Percentiles rank a stretch among this genome's conserved stretches.
Conservation (phyloP, 176 grass and related monocot species). For the Musa schizocarpa region DNA sequence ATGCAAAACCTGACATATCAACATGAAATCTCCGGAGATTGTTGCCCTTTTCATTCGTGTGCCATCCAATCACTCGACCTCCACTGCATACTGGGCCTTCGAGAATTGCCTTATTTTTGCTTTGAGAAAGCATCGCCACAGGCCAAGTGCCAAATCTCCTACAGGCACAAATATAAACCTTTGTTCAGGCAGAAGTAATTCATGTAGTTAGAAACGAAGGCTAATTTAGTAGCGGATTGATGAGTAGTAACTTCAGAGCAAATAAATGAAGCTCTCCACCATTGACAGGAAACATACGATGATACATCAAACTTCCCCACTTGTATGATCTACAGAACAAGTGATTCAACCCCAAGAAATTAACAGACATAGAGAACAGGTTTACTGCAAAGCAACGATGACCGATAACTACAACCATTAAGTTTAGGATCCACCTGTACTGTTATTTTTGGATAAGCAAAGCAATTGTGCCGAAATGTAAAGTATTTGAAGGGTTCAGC, state of each 20-base stretch:
- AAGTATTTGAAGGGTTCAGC: not conserved
- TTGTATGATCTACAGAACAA: no score
- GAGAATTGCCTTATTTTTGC: slow-evolving; percentile 38
- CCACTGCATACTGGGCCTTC: slow-evolving; percentile 52
- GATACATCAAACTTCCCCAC: no score
- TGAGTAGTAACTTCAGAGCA: not conserved
- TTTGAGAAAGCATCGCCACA: slow-evolving; percentile 33
- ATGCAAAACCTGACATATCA: slow-evolving; percentile 52
- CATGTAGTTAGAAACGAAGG: not conserved
- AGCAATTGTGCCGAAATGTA: not conserved
- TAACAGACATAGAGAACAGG: not conserved
- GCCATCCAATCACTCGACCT: slow-evolving; percentile 51
- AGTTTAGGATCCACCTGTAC: not conserved
- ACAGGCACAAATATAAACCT: not conserved
- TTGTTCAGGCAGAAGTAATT: slow-evolving; percentile 5
- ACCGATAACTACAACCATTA: not conserved
- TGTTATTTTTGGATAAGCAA: not conserved
- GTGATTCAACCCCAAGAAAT: no score
- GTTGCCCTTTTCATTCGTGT: slow-evolving; percentile 34
- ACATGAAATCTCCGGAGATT: slow-evolving; percentile 40
- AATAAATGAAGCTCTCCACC: not conserved
- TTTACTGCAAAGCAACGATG: not conserved
- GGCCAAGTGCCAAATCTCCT: slow-evolving; percentile 75
- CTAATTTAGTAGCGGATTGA: not conserved
- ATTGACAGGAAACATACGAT: not conserved